Evolutionary conservation across 345 rosid genomes (phyloP), one percentile per base, ranked within the genome.

Genomic region (Kernera saxatilis): DNA sequence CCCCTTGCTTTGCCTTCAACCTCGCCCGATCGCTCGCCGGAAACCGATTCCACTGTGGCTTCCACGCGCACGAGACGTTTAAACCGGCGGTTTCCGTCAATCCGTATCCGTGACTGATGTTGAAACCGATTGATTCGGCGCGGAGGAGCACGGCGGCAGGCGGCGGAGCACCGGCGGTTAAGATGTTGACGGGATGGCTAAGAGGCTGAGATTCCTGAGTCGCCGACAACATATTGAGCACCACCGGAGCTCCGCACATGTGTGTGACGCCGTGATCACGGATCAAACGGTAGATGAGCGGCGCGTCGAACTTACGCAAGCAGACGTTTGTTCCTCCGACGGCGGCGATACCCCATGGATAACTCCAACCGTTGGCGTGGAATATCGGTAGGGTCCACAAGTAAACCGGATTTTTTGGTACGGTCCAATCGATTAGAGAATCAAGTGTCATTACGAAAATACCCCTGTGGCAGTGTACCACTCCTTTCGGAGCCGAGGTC

Each of bases 311-410:
- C 48, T 87, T 90, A 13, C 95, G 85, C 26, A 90, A 64, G 70
- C 98, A 92, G 32, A 92, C 64, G 69, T 86, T 92, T 0, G 87
- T 82, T 3, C 93, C 98, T 5, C 98, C 98, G 1, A 82, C 92
- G 3, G 93, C 98, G 0, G 98, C 96, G 36, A 90, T 78, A 10
- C 84, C 93, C 96, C 96, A 92, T 7, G 83, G 75, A 32, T 76
- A 86, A 41, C 82, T 59, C 98, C 98, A 92, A 0, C 98, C 98
- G 52, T 92, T 92, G 9, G 88, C 85, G 49, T 92, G 98, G 67
- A 92, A 92, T 80, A 92, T 86, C 3, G 98, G 96, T 26, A 92
- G 85, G 7, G 93, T 88, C 98, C 98, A 92, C 0, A 92, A 81
- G 62, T 92, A 92, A 9, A 88, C 84, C 3, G 96, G 90, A 64